phyloP scores from a whole-genome alignment of 2,329 filamentous ascomycete genomes.

The Clarireedia homoeocarpa region DNA sequence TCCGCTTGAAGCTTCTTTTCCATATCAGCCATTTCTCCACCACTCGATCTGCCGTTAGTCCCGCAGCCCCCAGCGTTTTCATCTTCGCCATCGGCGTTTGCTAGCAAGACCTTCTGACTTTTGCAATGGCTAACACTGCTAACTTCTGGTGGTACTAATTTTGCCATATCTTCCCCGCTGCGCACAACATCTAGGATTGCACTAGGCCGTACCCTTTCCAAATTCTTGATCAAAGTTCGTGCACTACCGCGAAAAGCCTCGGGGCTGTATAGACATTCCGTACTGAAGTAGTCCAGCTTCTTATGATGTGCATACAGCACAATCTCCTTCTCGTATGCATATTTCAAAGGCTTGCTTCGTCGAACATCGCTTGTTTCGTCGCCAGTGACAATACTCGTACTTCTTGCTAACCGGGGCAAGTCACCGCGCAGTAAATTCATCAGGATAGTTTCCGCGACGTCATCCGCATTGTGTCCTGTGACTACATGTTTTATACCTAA shows the following conservation, averaged over 20 bases:
- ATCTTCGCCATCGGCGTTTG: constrained; percentile 28
- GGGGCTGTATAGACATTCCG: constrained; percentile 96
- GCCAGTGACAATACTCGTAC: constrained; percentile 82
- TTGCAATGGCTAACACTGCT: constrained; percentile 41
- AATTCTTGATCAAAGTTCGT: constrained; percentile 83
- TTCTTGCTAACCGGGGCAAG: constrained; percentile 75
- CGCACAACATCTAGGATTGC: constrained; percentile 91
- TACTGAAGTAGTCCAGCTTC: constrained; percentile 95
- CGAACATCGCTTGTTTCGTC: constrained; percentile 79
- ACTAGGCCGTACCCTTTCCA: constrained; percentile 87
- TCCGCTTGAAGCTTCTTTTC: constrained; percentile 64
- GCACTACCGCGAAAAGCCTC: constrained; percentile 94
- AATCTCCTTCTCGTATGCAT: constrained; percentile 98
- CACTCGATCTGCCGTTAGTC: constrained; percentile 57
- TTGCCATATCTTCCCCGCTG: constrained; percentile 94
- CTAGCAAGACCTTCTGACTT: constrained; percentile 33
- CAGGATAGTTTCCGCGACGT: constrained; percentile 92
- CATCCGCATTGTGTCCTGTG: constrained; percentile 95
- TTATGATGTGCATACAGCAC: constrained; percentile 96
- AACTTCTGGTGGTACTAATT: constrained; percentile 61
- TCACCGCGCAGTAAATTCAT: constrained; percentile 96
- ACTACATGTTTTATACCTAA: constrained; percentile 88
- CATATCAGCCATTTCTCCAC: constrained; percentile 75
- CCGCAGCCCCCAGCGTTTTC: constrained; percentile 68
- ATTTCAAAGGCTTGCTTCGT: constrained; percentile 93